Percentiles rank a stretch among this genome's conserved stretches.
Evolutionary conservation across 1,284 basidiomycete genomes (phyloP).

Genomic region (Inonotus obliquus): DNA sequence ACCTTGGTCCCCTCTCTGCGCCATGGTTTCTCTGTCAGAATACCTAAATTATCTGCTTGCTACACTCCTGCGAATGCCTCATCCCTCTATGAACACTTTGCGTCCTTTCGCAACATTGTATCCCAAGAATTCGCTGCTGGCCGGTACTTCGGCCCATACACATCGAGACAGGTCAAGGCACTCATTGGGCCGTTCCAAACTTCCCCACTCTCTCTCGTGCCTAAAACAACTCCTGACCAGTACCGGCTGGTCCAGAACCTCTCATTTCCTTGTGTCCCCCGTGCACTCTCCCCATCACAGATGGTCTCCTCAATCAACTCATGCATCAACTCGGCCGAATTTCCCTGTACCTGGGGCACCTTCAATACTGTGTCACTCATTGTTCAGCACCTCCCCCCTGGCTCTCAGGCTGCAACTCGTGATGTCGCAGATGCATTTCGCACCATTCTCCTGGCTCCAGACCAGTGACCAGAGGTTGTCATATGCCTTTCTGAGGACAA

Average conservation of each 20-base stretch:
- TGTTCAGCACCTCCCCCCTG: not conserved
- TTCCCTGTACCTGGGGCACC: not conserved
- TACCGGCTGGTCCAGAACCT: conserved; percentile 36
- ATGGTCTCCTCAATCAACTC: conserved; percentile 32
- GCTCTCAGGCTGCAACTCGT: not conserved
- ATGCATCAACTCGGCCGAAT: no score
- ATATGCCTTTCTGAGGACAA: conserved; percentile 7
- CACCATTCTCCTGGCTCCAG: conserved; percentile 29
- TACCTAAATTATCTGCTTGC: not conserved
- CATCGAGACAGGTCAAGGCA: not conserved
- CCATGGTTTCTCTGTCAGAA: not conserved
- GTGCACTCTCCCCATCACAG: not conserved
- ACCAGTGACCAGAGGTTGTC: conserved; percentile 25
- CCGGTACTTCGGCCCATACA: not conserved
- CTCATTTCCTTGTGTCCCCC: conserved; percentile 29
- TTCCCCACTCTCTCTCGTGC: conserved; percentile 24
- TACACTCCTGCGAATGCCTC: not conserved
- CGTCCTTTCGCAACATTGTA: not conserved
- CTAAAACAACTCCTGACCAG: conserved; percentile 30
- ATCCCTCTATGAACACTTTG: not conserved
- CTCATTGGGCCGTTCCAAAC: not conserved
- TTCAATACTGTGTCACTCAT: not conserved
- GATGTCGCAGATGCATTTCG: conserved; percentile 26
- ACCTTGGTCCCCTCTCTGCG: not conserved
- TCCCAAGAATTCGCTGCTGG: not conserved